phyloP scores from a whole-genome alignment of 192 early-diverging fungal species.

The Coemansia sp. region DNA sequence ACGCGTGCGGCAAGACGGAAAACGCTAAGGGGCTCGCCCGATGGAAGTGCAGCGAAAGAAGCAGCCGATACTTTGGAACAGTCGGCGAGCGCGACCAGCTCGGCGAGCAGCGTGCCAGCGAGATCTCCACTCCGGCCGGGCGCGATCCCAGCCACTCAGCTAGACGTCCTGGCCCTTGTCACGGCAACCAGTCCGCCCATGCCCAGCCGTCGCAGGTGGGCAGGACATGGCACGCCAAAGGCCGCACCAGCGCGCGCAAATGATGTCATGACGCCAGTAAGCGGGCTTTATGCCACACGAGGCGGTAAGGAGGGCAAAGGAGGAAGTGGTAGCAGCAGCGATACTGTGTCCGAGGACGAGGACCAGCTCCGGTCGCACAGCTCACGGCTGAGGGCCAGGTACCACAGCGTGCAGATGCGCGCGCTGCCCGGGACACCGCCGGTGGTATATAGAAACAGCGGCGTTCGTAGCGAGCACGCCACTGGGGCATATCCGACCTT shows the following conservation, averaged over 20 bases:
- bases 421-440: slow-evolving; percentile 9
- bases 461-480: background rate
- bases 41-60: background rate
- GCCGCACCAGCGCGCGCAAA: slow-evolving; percentile 2
- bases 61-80: background rate
- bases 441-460: background rate
- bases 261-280: background rate
- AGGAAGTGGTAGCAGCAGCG: slow-evolving; percentile 24
- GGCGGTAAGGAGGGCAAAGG: background rate
- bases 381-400: slow-evolving; percentile 25
- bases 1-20: slow-evolving; percentile 35
- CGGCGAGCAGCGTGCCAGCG: background rate
- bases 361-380: slow-evolving; percentile 43
- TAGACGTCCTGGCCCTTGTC: slow-evolving; percentile 50
- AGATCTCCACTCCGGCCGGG: slow-evolving; percentile 2
- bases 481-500: background rate
- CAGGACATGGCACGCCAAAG: slow-evolving; percentile 30
- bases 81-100: background rate
- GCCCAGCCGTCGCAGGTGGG: slow-evolving; percentile 47
- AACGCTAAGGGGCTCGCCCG: background rate
- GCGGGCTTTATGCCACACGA: background rate
- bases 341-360: slow-evolving; percentile 53
- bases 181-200: slow-evolving; percentile 55
- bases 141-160: slow-evolving; percentile 45
- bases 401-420: slow-evolving; percentile 27